Evolutionary conservation across 345 rosid species (phyloP), one percentile per base, ranked within the genome.

Genomic region (Boechera stricta): DNA sequence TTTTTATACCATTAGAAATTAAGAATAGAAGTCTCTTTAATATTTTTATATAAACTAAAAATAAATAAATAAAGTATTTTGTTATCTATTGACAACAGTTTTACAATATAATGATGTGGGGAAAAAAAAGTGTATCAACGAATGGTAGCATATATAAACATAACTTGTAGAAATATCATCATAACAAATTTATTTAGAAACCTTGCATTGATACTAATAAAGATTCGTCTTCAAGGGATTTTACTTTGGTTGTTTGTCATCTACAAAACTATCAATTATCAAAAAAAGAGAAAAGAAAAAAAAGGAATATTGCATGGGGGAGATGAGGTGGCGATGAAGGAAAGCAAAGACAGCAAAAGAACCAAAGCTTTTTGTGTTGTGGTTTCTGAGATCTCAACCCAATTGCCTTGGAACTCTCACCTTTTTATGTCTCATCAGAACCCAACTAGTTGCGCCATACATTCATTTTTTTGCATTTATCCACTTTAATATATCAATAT

Each of bases 371-470:
- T 72, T 76, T 31, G 7, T 64, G 7, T 64, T 55, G 44, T 71
- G 72, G 81, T 58, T 72, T 72, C 72, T 66, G 77, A 33, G 74
- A 67, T 60, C 74, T 73, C 69, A 66, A 39, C 81, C 77, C 80
- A 70, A 60, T 67, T 78, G 81, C 81, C 56, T 78, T 53, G 81
- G 69, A 78, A 78, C 74, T 73, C 81, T 72, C 81, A 73, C 81
- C 55, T 32, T 78, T 65, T 66, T 67, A 64, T 67, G 70, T 67
- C 73, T 53, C 64, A n/a, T 35, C 58, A 67, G 64, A 59, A 51
- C 57, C 69, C 78, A 72, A 67, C 78, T 79, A 73, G 60, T 79
- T 73, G 82, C 74, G 3, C 74, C 78, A 66, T 59, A 41, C 77
- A 78, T 61, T 69, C 69, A 42, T 42, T 60, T 45, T 44, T 18